Evolutionary conservation across 306 rosid genomes (phyloP).

Genomic region (Citrullus mucosospermus): DNA sequence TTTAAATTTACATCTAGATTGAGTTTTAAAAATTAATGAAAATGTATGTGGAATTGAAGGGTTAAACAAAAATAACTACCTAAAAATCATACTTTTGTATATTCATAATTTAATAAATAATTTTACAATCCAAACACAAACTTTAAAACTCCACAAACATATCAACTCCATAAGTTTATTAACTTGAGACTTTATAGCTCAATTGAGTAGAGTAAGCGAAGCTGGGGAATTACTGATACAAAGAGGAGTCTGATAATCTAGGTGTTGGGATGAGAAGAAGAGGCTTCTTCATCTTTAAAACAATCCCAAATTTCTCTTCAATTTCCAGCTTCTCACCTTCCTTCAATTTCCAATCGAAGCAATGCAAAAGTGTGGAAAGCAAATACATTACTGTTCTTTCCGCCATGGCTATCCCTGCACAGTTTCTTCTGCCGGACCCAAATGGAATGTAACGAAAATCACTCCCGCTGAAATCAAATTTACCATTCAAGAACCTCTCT

Average conservation of each 20-base stretch:
- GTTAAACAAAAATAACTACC: too few species aligned
- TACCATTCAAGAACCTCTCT: neutral
- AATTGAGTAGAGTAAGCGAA: too few species aligned
- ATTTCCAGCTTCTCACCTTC: conserved; percentile 26
- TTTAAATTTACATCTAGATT: too few species aligned
- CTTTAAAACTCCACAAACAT: too few species aligned
- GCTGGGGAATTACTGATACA: neutral
- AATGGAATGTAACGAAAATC: neutral
- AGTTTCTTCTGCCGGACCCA: neutral
- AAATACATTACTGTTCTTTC: conserved; percentile 25
- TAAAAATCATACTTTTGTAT: too few species aligned
- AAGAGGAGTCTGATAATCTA: conserved; percentile 11
- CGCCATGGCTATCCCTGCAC: neutral
- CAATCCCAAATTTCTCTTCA: conserved; percentile 44
- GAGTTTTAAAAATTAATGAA: too few species aligned
- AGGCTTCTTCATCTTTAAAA: conserved; percentile 37
- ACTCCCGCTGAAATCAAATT: neutral
- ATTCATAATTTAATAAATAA: too few species aligned
- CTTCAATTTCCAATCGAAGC: conserved; percentile 48
- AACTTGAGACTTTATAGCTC: too few species aligned
- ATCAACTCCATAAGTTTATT: too few species aligned
- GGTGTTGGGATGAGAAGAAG: conserved; percentile 42
- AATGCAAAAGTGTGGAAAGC: conserved; percentile 42
- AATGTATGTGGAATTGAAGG: too few species aligned
- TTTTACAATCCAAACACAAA: too few species aligned